A percentile compares a stretch with the other conserved stretches of the same genome.
Conservation (phyloP, 2,329 filamentous ascomycete genomes). For the Paecilomyces formosus region DNA sequence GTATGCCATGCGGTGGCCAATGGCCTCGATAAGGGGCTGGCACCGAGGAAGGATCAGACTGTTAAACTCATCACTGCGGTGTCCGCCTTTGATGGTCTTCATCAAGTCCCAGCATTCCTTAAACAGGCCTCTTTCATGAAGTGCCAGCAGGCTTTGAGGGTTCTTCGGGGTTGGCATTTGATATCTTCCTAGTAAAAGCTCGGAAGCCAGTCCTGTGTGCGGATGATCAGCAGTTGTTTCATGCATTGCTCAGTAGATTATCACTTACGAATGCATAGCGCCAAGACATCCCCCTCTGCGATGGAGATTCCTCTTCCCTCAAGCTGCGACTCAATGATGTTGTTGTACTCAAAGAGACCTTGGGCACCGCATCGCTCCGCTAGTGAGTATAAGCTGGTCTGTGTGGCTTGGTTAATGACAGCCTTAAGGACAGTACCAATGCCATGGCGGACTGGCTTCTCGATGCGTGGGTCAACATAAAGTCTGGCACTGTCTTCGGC, state of each 20-base stretch:
- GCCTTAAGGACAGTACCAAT: conserved; percentile 6
- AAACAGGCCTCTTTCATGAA: conserved; percentile 13
- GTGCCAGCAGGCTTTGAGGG: conserved; percentile 9
- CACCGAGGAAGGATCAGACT: conserved; percentile 11
- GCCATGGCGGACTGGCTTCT: conserved; percentile 4
- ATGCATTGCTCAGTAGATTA: not conserved
- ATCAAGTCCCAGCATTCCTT: conserved; percentile 7
- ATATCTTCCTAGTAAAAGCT: conserved; percentile 18
- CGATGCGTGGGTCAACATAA: not conserved
- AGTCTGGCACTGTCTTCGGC: conserved; percentile 1
- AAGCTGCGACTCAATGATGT: conserved; percentile 6
- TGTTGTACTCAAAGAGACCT: conserved; percentile 7
- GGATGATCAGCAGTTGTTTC: not conserved
- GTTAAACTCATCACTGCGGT: conserved; percentile 13
- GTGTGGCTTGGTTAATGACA: conserved; percentile 3
- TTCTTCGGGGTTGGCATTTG: conserved; percentile 9
- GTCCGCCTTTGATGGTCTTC: conserved; percentile 1
- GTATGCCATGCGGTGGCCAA: conserved; percentile 15
- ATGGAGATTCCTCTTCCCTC: conserved; percentile 3
- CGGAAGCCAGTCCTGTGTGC: conserved; percentile 15
- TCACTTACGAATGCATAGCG: conserved; percentile 10
- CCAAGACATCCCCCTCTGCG: conserved; percentile 6
- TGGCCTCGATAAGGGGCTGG: conserved; percentile 11
- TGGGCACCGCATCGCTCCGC: conserved; percentile 8
- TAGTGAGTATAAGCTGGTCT: conserved; percentile 4